Percentiles rank a stretch among this genome's conserved stretches.
phyloP scores from a whole-genome alignment of 441 rosid genomes.

The Pelargonium fulgidum region DNA sequence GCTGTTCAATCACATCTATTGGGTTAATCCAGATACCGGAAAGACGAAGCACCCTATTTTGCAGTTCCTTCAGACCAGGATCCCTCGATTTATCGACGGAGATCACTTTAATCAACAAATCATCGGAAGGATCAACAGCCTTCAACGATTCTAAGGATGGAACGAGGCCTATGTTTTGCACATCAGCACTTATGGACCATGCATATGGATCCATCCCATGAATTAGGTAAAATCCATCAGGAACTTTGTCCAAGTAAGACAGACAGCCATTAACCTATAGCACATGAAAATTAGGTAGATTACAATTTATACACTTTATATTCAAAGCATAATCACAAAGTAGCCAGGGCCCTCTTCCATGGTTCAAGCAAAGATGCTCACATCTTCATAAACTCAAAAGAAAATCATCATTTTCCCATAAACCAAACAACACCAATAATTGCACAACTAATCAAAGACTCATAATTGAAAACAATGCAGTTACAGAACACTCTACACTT shows the following conservation, averaged over 20 bases:
- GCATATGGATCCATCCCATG: slow-evolving; percentile 39
- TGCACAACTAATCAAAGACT: too few species aligned
- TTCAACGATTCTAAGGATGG: slow-evolving; percentile 34
- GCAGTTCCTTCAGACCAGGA: slow-evolving; percentile 29
- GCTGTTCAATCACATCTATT: slow-evolving; percentile 27
- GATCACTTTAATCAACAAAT: slow-evolving; percentile 27
- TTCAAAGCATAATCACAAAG: not conserved
- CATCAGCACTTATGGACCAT: slow-evolving; percentile 34
- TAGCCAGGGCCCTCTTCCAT: not conserved
- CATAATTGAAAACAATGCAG: too few species aligned
- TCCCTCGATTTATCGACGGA: slow-evolving; percentile 31
- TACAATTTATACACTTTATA: not conserved
- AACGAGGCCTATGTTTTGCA: slow-evolving; percentile 26
- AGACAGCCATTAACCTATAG: slow-evolving; percentile 41
- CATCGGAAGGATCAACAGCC: slow-evolving; percentile 29
- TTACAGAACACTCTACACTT: too few species aligned
- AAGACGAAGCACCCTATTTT: slow-evolving; percentile 25
- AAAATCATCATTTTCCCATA: not conserved
- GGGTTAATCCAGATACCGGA: slow-evolving; percentile 22
- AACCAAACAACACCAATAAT: too few species aligned
- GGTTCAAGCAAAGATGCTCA: not conserved
- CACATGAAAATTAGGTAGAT: not conserved
- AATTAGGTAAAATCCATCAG: slow-evolving; percentile 39
- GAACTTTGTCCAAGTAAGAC: slow-evolving; percentile 36
- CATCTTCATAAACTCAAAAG: not conserved